Conservation (phyloP, 208 protist species). For the Lotmaria passim region DNA sequence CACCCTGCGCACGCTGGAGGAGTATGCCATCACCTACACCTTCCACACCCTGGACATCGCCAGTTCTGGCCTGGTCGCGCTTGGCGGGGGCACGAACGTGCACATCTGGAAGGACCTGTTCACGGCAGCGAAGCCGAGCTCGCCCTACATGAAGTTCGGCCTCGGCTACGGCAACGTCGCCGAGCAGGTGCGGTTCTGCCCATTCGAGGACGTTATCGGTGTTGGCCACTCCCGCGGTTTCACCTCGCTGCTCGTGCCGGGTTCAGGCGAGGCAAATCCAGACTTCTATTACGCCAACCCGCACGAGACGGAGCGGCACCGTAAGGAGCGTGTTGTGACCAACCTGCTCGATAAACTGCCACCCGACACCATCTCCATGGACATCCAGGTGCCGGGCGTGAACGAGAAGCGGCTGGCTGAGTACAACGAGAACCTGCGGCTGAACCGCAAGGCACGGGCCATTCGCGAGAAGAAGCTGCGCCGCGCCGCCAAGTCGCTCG, state of each 20-base stretch:
- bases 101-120: conserved; percentile 92
- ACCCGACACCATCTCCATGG: conserved; percentile 92
- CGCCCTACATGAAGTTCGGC: conserved; percentile 87
- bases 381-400: conserved; percentile 85
- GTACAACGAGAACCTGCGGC: conserved; percentile 86
- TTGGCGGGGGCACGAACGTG: conserved; percentile 81
- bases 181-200: conserved; percentile 79
- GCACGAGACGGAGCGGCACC: conserved; percentile 91
- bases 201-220: conserved; percentile 92
- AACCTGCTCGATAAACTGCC: conserved; percentile 93
- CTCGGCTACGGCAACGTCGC: conserved; percentile 90
- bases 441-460: conserved; percentile 76
- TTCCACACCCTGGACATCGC: conserved; percentile 89
- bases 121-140: conserved; percentile 64
- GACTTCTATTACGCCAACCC: conserved; percentile 95
- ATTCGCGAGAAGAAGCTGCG: conserved; percentile 89
- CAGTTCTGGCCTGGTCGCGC: conserved; percentile 81
- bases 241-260: conserved; percentile 87
- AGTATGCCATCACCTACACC: conserved; percentile 85
- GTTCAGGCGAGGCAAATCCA: conserved; percentile 90
- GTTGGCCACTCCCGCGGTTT: conserved; percentile 91
- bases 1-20: conserved; percentile 91
- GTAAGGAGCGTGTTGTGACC: conserved; percentile 86
- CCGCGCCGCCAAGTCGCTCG: conserved; percentile 60
- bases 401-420: conserved; percentile 78